Evolutionary conservation across 805 yeast species (phyloP), one percentile per base, ranked within the genome.

Genomic region (Diddensiella caesifluorescens): DNA sequence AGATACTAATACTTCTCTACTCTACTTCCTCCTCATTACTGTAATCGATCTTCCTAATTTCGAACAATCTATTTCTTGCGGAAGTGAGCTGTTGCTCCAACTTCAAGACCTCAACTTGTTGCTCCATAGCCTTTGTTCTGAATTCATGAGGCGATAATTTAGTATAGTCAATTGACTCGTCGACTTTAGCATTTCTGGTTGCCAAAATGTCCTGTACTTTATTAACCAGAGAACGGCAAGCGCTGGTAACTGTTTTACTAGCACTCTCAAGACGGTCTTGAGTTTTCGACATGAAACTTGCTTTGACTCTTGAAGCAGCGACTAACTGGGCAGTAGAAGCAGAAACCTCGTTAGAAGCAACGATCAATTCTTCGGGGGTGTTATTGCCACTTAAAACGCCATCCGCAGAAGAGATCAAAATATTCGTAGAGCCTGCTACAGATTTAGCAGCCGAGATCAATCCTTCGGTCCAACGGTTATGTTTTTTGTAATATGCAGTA

Each of bases 391-490:
- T 69, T 29, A 87, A 65, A 13, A 85, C 86, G 15, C 94, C 92
- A 63, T 86, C 92, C 0, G 95, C 94, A n/a, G 86, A 82, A 46
- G 75, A 75, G 46, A 87, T 87, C 49, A 87, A 70, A n/a, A 81
- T 67, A 54, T 80, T 82, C 2, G 96, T 88, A 1, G 95, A 77
- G 2, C 76, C 75, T 1, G 94, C 95, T 29, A 87, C 92, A 1
- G 90, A 80, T 53, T 82, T 80, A 1, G 95, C 86, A 13, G 95
- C 95, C 46, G 94, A 83, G 22, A 87, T 79, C 44, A 87, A 76
- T 18, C 96, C 96, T 63, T 88, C 95, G 0, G 95, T 85, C 96
- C 96, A 87, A 54, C 90, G 73, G 61, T 80, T 87, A 60, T 87
- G 83, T 63, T 85, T 86, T 60, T 81, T 83, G 64, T 88, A 88